Conservation (phyloP, 1,284 basidiomycete species). For the Peniophora sp. region DNA sequence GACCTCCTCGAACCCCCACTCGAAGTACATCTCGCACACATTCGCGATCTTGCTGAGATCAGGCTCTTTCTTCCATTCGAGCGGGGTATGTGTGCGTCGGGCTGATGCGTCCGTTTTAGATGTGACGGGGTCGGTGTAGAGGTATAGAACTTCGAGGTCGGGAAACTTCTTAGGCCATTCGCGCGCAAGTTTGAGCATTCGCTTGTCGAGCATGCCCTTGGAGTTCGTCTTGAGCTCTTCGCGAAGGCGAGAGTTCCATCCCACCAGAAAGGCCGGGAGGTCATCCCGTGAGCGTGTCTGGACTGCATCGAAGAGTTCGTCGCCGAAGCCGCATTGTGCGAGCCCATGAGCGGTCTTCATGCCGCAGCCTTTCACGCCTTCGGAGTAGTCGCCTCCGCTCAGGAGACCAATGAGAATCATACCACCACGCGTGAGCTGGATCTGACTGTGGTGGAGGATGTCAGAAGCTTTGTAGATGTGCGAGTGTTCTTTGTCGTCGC, state of each 20-base stretch:
- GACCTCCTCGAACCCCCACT: conserved; percentile 78
- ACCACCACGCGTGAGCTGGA: conserved; percentile 63
- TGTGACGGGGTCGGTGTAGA: conserved; percentile 70
- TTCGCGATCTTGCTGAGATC: conserved; percentile 66
- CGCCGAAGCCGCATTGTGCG: conserved; percentile 65
- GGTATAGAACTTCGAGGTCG: conserved; percentile 56
- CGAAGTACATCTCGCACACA: conserved; percentile 80
- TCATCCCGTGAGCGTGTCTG: conserved; percentile 30
- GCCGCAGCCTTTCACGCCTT: conserved; percentile 58
- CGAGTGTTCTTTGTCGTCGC: conserved; percentile 69
- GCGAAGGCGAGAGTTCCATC: conserved; percentile 59
- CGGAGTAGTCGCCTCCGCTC: conserved; percentile 86
- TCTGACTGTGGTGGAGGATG: conserved; percentile 42
- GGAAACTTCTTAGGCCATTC: conserved; percentile 59
- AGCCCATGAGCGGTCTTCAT: conserved; percentile 57
- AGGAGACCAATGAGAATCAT: conserved; percentile 83
- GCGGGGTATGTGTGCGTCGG: conserved; percentile 21
- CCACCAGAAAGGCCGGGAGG: conserved; percentile 46
- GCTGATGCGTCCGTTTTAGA: conserved; percentile 43
- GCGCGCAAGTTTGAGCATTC: conserved; percentile 52
- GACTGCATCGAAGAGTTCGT: conserved; percentile 56
- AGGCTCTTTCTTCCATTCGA: conserved; percentile 56
- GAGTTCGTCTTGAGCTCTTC: conserved; percentile 34
- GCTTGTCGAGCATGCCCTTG: conserved; percentile 42
- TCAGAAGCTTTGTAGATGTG: conserved; percentile 53